Conservation (phyloP, 2,329 filamentous ascomycete species). For the Hypoxylon sp. region DNA sequence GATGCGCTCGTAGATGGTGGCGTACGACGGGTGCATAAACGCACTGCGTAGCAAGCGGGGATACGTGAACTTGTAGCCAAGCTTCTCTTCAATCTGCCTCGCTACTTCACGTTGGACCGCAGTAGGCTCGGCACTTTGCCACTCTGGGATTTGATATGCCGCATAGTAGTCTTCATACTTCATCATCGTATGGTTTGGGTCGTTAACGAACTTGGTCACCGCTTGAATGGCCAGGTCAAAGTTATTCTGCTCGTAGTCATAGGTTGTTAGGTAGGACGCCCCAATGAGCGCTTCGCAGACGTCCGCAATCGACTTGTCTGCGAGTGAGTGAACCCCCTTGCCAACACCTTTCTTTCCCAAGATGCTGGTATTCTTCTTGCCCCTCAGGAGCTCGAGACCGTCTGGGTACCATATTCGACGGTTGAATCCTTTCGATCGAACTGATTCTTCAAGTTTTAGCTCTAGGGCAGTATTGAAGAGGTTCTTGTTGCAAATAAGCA, state of each 20-base stretch:
- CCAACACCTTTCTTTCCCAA: constrained; percentile 71
- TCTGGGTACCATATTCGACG: constrained; percentile 90
- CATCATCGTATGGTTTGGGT: constrained; percentile 75
- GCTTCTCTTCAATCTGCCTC: constrained; percentile 68
- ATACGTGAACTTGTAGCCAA: constrained; percentile 75
- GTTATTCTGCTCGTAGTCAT: constrained; percentile 52
- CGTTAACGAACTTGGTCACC: constrained; percentile 77
- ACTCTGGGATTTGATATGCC: constrained; percentile 75
- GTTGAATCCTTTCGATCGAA: constrained; percentile 86
- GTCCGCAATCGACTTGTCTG: constrained; percentile 92
- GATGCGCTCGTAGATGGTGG: constrained; percentile 78
- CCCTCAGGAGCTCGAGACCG: constrained; percentile 76
- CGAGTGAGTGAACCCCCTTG: constrained; percentile 72
- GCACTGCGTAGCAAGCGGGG: constrained; percentile 84
- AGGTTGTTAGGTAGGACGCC: constrained; percentile 73
- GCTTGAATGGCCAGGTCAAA: constrained; percentile 71
- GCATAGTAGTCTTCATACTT: constrained; percentile 79
- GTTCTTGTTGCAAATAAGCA: constrained; percentile 90
- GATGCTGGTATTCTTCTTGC: constrained; percentile 70
- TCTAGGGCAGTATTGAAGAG: constrained; percentile 81
- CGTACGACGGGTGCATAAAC: constrained; percentile 88
- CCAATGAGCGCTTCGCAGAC: constrained; percentile 96
- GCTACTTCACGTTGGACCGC: constrained; percentile 77
- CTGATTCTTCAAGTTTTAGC: constrained; percentile 75
- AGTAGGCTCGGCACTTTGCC: constrained; percentile 72